Evolutionary conservation across 164 flowering plant species (phyloP), one percentile per base, ranked within the genome.

Genomic region (Chimonanthus salicifolius): DNA sequence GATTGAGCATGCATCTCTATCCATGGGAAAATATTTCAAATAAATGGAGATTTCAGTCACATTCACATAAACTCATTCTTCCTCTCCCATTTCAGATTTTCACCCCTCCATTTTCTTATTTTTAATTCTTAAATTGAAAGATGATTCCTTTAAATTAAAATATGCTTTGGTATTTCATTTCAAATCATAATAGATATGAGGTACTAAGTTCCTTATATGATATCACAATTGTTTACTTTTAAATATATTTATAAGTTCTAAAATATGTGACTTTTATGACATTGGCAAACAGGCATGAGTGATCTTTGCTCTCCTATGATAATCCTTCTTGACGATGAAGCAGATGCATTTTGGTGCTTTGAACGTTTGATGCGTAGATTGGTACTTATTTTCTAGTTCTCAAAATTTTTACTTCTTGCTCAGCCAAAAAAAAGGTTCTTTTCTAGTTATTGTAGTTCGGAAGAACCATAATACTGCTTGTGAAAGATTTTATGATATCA

Each of bases 261-360:
- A 46, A 69, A 73, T 46, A 62, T 7, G 47, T 15, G 11, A 16
- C 20, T 6, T 63, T 47, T 60, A 6, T 76, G 65, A 69, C 51
- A 16, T 49, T 74, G 49, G 49, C 78, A 71, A 50, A 74, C 92
- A 96, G 99, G 99, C 77, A 96, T 96, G 99, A 96, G 98, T 82
- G 99, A 96, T 83, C 90, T 96, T 64, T 96, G 99, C 85, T 96
- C 99, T 67, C 99, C 99, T 7, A 94, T 96, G 99, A 89, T 96
- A 78, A 88, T 96, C n/a, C 98, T 96, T 74, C 90, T 94, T 71
- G 91, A 91, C 10, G 87, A 96, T 79, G 99, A 96, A 87, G 99
- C 95, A 62, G 99, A 96, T 88, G 90, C 98, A 47, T 96, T 94
- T 86, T 96, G 99, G 99, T 92, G 97, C 87, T 96, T 96, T 78